These are phyloP conservation scores for Haplographium delicatum DNA, from an alignment of 495 filamentous ascomycete species.

Conservation along the genomic window DNA sequence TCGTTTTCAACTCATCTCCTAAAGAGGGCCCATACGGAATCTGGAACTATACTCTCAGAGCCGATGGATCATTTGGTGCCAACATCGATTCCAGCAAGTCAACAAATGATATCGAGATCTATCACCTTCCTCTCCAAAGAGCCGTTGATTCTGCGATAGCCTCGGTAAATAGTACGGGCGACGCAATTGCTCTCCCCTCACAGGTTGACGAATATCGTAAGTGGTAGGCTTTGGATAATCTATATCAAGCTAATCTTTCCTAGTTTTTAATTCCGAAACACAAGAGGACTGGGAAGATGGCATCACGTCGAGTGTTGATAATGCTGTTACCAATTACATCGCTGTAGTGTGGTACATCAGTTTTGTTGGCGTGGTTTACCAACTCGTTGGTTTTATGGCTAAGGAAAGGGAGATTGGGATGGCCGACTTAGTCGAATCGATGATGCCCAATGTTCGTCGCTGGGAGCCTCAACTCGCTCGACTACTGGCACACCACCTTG, in stretches of 20 bases:
- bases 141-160: conserved; percentile 70
- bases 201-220: conserved; percentile 57
- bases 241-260: conserved; percentile 32
- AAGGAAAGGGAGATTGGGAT: conserved; percentile 71
- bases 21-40: conserved; percentile 52
- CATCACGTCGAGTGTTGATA: conserved; percentile 61
- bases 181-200: conserved; percentile 34
- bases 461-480: conserved; percentile 65
- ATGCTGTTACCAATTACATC: conserved; percentile 56
- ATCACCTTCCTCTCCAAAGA: conserved; percentile 68
- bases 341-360: conserved; percentile 62
- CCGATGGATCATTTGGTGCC: conserved; percentile 53
- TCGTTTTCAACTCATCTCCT: conserved; percentile 68
- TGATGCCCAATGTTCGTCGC: conserved; percentile 59
- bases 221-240: conserved; percentile 43
- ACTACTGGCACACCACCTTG: conserved; percentile 56
- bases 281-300: conserved; percentile 51
- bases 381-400: conserved; percentile 67
- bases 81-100: conserved; percentile 51
- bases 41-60: conserved; percentile 82
- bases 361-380: conserved; percentile 62
- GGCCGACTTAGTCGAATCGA: conserved; percentile 70
- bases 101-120: conserved; percentile 64
- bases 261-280: conserved; percentile 58
- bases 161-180: conserved; percentile 33